These are phyloP conservation scores for Papiliotrema terrestris DNA, from an alignment of 1,284 basidiomycete genomes.

Conservation along the genomic window DNA sequence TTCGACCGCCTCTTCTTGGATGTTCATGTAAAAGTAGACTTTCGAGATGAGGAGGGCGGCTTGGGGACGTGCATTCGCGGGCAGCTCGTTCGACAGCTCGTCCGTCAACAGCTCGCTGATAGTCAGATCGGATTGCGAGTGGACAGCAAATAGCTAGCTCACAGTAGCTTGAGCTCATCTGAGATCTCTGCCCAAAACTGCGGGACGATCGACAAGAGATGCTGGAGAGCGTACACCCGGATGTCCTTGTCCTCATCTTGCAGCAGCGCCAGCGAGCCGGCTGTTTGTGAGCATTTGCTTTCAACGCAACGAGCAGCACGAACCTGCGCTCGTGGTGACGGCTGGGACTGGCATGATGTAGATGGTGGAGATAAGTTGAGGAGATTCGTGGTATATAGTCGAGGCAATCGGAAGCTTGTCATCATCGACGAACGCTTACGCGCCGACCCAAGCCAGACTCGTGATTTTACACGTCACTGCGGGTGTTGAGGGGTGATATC, in stretches of 20 bases:
- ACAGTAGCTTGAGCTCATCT: conserved; percentile 86
- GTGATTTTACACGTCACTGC: not conserved
- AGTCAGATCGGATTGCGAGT: not conserved
- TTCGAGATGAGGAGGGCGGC: conserved; percentile 90
- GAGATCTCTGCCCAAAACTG: conserved; percentile 98
- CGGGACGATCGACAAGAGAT: conserved; percentile 75
- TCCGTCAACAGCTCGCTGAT: conserved; percentile 84
- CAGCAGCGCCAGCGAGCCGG: conserved; percentile 83
- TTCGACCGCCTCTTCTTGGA: conserved; percentile 16
- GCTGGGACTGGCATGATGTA: conserved; percentile 38
- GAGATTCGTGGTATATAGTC: not conserved
- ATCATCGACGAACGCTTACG: not conserved
- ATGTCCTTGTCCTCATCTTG: conserved; percentile 76
- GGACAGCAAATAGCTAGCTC: conserved; percentile 44
- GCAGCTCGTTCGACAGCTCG: conserved; percentile 60
- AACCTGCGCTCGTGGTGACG: conserved; percentile 41
- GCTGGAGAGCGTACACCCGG: conserved; percentile 82
- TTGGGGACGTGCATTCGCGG: conserved; percentile 65
- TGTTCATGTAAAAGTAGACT: conserved; percentile 81
- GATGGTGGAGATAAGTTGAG: no score
- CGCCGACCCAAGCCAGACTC: not conserved
- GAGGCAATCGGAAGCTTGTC: not conserved
- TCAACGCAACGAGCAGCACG: not conserved
- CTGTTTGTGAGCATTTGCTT: conserved; percentile 44
- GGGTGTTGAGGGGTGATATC: not conserved